A percentile compares a stretch with the other conserved stretches of the same genome.
phyloP scores from a whole-genome alignment of 2,329 filamentous ascomycete genomes.

The Ceratocystis albifundus region DNA sequence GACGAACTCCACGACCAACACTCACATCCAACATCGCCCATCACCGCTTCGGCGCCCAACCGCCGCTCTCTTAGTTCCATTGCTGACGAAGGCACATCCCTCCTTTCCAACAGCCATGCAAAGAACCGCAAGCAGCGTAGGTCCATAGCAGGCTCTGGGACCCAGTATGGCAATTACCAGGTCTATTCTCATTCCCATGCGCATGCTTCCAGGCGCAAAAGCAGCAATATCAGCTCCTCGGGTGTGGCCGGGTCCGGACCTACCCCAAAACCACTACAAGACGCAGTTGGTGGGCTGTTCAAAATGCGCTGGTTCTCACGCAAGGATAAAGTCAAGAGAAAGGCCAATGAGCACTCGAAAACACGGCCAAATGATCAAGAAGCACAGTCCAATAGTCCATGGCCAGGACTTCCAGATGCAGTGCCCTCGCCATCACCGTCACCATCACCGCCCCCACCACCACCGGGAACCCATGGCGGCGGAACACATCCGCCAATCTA shows the following conservation, averaged over 20 bases:
- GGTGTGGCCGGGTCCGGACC: not conserved
- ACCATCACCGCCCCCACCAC: not conserved
- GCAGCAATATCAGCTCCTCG: not conserved
- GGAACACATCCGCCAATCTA: not conserved
- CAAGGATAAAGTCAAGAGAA: constrained; percentile 14
- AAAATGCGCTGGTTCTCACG: constrained; percentile 44
- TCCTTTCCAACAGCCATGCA: not conserved
- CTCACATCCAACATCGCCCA: constrained; percentile 25
- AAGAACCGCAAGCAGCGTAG: constrained; percentile 39
- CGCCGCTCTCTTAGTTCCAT: constrained; percentile 27
- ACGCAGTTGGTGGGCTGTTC: constrained; percentile 42
- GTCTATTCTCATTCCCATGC: not conserved
- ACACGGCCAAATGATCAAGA: not conserved
- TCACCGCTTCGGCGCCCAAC: constrained; percentile 29
- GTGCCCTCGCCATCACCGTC: not conserved
- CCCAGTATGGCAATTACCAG: constrained; percentile 25
- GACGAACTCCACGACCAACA: constrained; percentile 67
- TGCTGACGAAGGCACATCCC: constrained; percentile 20
- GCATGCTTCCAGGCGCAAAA: not conserved
- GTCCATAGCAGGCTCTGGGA: constrained; percentile 33
- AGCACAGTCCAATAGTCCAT: not conserved
- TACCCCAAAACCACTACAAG: constrained; percentile 32
- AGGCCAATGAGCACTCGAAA: not conserved
- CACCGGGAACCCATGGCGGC: not conserved
- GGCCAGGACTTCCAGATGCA: not conserved